A percentile compares a stretch with the other conserved stretches of the same genome.
Conservation (phyloP, 2,329 filamentous ascomycete species). For the Colletotrichum sp. region DNA sequence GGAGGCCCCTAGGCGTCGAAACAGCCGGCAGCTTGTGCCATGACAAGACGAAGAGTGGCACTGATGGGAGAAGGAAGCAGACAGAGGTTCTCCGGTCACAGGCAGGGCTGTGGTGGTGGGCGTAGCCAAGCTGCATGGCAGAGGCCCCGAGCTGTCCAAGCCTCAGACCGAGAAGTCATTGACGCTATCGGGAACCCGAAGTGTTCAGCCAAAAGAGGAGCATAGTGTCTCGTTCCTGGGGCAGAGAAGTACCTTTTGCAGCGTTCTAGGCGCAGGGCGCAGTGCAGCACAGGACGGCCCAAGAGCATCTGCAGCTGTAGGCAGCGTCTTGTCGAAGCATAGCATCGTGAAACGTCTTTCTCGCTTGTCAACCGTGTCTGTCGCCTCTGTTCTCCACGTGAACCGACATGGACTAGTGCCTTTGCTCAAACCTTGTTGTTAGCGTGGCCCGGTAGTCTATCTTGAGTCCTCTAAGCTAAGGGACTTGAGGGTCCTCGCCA, state of each 20-base stretch:
- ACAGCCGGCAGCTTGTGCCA: conserved; percentile 4
- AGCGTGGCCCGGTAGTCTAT: conserved; percentile 3
- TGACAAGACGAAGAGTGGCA: conserved; percentile 7
- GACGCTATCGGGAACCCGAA: conserved; percentile 10
- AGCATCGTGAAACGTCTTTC: conserved; percentile 16
- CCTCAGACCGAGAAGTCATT: conserved; percentile 12
- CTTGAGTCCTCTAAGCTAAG: neutral
- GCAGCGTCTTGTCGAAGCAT: conserved; percentile 1
- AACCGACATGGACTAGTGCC: conserved; percentile 9
- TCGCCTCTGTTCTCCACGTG: conserved; percentile 13
- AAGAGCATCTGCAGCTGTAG: conserved; percentile 11
- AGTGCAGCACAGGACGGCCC: neutral
- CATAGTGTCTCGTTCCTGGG: neutral
- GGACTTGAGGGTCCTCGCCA: neutral
- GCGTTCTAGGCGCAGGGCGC: conserved; percentile 1
- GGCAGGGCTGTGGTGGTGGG: conserved; percentile 13
- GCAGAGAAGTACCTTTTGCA: neutral
- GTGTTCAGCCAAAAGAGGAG: neutral
- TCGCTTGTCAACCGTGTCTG: conserved; percentile 8
- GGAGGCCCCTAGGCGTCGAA: conserved; percentile 1
- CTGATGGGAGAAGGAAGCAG: neutral
- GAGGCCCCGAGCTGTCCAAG: conserved; percentile 20
- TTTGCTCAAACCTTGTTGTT: conserved; percentile 9
- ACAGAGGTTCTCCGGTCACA: neutral
- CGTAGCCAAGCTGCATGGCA: conserved; percentile 17